phyloP scores from a whole-genome alignment of 352 stramenopile genomes.

The Globisporangium apiculatum region DNA sequence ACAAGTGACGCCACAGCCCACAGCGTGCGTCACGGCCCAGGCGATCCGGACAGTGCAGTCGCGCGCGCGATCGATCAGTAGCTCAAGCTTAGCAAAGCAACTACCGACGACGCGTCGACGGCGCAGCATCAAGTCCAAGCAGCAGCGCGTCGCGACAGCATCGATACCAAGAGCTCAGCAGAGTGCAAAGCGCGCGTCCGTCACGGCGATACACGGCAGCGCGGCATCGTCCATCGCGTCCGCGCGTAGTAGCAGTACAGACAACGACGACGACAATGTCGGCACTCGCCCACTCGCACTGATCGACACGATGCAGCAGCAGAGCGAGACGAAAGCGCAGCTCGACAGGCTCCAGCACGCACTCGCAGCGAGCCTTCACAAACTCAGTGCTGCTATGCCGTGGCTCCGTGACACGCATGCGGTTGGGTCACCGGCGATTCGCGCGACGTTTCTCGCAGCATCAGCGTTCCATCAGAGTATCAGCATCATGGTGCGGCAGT shows the following conservation, averaged over 20 bases:
- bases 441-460: slow-evolving; percentile 31
- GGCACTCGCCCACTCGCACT: not conserved
- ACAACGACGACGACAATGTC: not conserved
- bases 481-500: slow-evolving; percentile 17
- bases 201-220: not conserved
- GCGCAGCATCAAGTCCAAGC: not conserved
- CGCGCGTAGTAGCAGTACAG: not conserved
- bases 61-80: not conserved
- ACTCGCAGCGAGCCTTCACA: slow-evolving; percentile 7
- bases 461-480: slow-evolving; percentile 34
- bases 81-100: not conserved
- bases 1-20: not conserved
- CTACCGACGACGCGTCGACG: not conserved
- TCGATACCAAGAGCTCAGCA: not conserved
- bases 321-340: not conserved
- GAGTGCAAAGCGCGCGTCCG: not conserved
- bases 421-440: slow-evolving; percentile 15
- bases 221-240: not conserved
- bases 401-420: slow-evolving; percentile 7
- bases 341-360: slow-evolving; percentile 5
- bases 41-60: slow-evolving; percentile 4
- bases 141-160: not conserved
- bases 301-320: not conserved
- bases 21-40: not conserved
- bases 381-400: slow-evolving; percentile 16